A percentile compares a stretch with the other conserved stretches of the same genome.
Conservation (phyloP, 1,284 basidiomycete genomes). For the Sanghuangporus sanghuang region DNA sequence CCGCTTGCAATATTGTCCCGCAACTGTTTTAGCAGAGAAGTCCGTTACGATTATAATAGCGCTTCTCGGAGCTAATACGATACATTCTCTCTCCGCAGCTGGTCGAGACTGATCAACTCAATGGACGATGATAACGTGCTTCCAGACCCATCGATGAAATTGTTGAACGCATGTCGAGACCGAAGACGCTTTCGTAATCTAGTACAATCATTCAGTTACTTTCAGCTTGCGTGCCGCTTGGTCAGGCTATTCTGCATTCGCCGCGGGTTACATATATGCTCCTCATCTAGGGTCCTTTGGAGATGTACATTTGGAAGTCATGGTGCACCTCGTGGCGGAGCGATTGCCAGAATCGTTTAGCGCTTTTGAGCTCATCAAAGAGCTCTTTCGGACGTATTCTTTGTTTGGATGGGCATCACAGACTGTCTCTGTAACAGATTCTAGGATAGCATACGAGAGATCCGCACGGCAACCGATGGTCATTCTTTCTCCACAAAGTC, state of each 20-base stretch:
- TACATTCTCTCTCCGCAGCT: constrained; percentile 4
- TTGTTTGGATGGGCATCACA: constrained; percentile 21
- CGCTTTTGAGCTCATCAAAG: constrained; percentile 18
- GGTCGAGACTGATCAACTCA: constrained; percentile 10
- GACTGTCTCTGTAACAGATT: constrained; percentile 12
- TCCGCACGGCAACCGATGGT: constrained; percentile 20
- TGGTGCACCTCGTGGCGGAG: constrained; percentile 19
- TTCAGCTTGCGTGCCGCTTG: constrained; percentile 21
- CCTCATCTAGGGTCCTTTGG: constrained; percentile 21
- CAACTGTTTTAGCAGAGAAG: constrained; percentile 19
- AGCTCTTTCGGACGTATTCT: constrained; percentile 21
- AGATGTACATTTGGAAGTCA: constrained; percentile 22
- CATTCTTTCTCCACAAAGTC: constrained; percentile 21
- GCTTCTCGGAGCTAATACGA: neutral
- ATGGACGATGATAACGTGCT: constrained; percentile 13
- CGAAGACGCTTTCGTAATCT: constrained; percentile 13
- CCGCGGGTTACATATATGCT: constrained; percentile 18
- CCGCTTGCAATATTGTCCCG: constrained; percentile 24
- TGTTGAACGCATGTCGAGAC: constrained; percentile 22
- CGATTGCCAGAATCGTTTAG: constrained; percentile 3
- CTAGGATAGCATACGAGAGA: constrained; percentile 11
- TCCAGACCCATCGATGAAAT: constrained; percentile 19
- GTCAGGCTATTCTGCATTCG: constrained; percentile 19
- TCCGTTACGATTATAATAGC: constrained; percentile 12
- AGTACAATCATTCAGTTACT: constrained; percentile 16